These are phyloP conservation scores for Helminthosporium solani DNA, from an alignment of 2,329 filamentous ascomycete species.

Conservation along the genomic window DNA sequence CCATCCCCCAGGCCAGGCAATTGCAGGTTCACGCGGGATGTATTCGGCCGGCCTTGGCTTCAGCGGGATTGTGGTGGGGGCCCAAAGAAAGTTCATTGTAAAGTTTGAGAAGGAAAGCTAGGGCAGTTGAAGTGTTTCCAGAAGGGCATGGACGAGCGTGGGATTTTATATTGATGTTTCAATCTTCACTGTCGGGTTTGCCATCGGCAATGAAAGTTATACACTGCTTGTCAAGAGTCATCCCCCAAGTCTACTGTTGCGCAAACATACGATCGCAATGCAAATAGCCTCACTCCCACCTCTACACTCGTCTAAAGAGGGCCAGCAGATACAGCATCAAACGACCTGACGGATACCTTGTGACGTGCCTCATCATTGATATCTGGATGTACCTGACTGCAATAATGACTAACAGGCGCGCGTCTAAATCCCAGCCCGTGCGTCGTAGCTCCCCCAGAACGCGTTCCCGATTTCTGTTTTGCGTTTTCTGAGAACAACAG, in stretches of 20 bases:
- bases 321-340: slow-evolving; percentile 3
- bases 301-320: not conserved
- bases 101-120: no score
- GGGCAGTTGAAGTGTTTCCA: no score
- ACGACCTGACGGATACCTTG: not conserved
- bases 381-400: slow-evolving; percentile 8
- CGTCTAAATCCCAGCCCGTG: slow-evolving; percentile 13
- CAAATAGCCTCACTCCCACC: not conserved
- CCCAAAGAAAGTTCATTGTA: not conserved
- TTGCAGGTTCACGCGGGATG: not conserved
- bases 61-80: not conserved
- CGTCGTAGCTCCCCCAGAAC: slow-evolving; percentile 17
- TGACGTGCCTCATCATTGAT: not conserved
- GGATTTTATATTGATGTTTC: no score
- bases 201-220: no score
- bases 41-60: not conserved
- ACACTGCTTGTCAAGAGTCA: no score
- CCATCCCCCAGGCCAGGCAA: slow-evolving; percentile 13
- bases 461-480: slow-evolving; percentile 30
- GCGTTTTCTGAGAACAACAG: slow-evolving; percentile 24
- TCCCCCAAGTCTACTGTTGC: not conserved
- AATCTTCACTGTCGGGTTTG: no score
- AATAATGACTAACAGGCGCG: slow-evolving; percentile 17
- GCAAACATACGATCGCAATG: not conserved
- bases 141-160: no score